Conservation (phyloP, 2,329 filamentous ascomycete species). For the Aspergillus hiratsukae region DNA sequence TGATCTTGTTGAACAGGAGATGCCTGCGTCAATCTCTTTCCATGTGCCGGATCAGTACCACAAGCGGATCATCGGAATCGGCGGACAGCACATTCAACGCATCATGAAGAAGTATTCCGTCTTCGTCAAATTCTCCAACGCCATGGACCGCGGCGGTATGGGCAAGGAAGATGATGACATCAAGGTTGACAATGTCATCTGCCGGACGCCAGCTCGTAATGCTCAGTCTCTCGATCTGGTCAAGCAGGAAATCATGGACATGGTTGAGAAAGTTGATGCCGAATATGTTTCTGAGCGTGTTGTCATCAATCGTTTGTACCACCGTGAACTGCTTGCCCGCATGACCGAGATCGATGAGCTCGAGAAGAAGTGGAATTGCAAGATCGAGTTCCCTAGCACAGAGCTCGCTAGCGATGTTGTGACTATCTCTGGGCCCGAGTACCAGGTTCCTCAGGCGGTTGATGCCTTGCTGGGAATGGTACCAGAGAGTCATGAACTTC, state of each 20-base stretch:
- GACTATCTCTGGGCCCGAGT: constrained; percentile 92
- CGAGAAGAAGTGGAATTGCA: constrained; percentile 99
- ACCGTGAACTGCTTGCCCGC: constrained; percentile 85
- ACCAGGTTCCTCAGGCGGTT: constrained; percentile 94
- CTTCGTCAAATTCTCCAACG: constrained; percentile 98
- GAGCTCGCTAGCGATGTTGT: constrained; percentile 96
- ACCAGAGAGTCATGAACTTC: constrained; percentile 88
- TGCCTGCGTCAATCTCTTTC: constrained; percentile 98
- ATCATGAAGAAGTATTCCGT: constrained; percentile 99
- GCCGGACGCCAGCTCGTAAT: constrained; percentile 92
- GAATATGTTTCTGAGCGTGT: constrained; percentile 95
- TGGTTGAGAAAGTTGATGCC: constrained; percentile 96
- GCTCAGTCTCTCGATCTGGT: constrained; percentile 94
- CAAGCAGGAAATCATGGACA: constrained; percentile 98
- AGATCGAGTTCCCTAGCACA: constrained; percentile 96
- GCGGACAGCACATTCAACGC: constrained; percentile 95
- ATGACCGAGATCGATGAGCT: constrained; percentile 87
- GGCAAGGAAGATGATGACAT: constrained; percentile 96
- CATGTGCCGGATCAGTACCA: constrained; percentile 99
- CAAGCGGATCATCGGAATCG: constrained; percentile 98
- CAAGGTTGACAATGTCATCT: constrained; percentile 98
- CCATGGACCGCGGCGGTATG: constrained; percentile 92
- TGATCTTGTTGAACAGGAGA: constrained; percentile 92
- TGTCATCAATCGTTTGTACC: constrained; percentile 89
- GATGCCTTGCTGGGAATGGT: constrained; percentile 98